A percentile compares a stretch with the other conserved stretches of the same genome.
These are phyloP conservation scores for Sinapis alba DNA, from an alignment of 441 rosid genomes.

Conservation along the genomic window DNA sequence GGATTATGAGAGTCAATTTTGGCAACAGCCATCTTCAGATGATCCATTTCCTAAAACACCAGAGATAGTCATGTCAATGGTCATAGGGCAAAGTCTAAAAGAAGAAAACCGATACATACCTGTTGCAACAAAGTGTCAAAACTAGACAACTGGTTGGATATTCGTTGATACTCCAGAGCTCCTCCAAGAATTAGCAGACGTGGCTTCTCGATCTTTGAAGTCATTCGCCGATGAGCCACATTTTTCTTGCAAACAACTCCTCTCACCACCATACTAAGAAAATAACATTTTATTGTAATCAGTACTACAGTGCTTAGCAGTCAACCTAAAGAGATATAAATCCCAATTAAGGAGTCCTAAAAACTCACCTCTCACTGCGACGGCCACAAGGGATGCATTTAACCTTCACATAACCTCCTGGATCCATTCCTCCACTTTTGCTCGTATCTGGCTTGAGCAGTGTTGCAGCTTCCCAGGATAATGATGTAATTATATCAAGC, in stretches of 20 bases:
- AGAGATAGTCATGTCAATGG: constrained; percentile 28
- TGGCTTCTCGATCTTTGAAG: constrained; percentile 70
- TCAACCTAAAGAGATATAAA: constrained; percentile 17
- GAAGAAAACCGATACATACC: constrained; percentile 48
- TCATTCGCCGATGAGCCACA: constrained; percentile 85
- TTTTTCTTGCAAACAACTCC: constrained; percentile 91
- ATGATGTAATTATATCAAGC: constrained; percentile 72
- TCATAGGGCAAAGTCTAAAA: constrained; percentile 32
- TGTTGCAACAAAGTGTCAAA: constrained; percentile 83
- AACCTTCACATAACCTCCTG: constrained; percentile 83
- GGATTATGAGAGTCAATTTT: constrained; percentile 75
- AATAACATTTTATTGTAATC: constrained; percentile 41
- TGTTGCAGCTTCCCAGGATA: constrained; percentile 85
- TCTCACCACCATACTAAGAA: constrained; percentile 60
- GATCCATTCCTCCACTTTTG: constrained; percentile 82
- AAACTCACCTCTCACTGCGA: constrained; percentile 62
- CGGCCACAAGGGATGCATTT: constrained; percentile 74
- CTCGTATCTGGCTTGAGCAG: constrained; percentile 81
- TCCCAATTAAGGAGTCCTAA: constrained; percentile 23
- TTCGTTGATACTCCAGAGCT: constrained; percentile 84
- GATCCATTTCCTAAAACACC: constrained; percentile 72
- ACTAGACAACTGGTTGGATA: constrained; percentile 75
- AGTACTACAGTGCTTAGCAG: constrained; percentile 32
- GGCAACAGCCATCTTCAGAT: constrained; percentile 84
- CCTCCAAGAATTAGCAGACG: constrained; percentile 79